Evolutionary conservation across 352 stramenopile genomes (phyloP).

Genomic region (Pilasporangium apinafurcum): DNA sequence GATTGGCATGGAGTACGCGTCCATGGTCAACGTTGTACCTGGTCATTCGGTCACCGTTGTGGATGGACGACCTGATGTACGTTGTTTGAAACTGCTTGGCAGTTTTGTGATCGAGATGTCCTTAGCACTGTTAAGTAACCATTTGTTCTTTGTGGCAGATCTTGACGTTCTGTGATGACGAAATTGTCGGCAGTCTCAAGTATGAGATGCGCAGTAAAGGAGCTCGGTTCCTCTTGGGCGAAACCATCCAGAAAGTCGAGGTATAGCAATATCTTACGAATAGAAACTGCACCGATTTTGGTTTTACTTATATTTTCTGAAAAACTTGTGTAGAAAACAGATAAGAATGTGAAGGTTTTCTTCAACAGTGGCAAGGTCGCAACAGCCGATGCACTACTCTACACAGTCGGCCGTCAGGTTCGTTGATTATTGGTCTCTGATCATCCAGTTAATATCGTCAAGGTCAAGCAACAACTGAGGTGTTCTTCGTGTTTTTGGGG

Average conservation of each 20-base stretch:
- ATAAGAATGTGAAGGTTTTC: slow-evolving; percentile 55
- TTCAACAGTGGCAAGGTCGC: slow-evolving; percentile 72
- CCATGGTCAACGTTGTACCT: slow-evolving; percentile 86
- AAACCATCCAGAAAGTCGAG: slow-evolving; percentile 72
- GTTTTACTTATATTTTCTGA: not conserved
- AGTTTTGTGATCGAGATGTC: not conserved
- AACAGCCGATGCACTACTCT: slow-evolving; percentile 69
- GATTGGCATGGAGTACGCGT: slow-evolving; percentile 90
- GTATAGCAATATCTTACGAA: slow-evolving; percentile 9
- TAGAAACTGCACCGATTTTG: not conserved
- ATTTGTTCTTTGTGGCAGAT: slow-evolving; percentile 26
- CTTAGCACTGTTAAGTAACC: not conserved
- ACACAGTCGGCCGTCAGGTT: slow-evolving; percentile 73
- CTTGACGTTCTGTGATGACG: slow-evolving; percentile 77
- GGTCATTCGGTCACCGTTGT: slow-evolving; percentile 85
- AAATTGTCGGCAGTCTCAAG: slow-evolving; percentile 84
- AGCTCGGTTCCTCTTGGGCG: slow-evolving; percentile 76
- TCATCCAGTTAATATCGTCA: not conserved
- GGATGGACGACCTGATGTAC: slow-evolving; percentile 62
- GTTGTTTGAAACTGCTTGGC: slow-evolving; percentile 8
- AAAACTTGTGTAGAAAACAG: slow-evolving; percentile 22
- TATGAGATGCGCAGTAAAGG: slow-evolving; percentile 89
- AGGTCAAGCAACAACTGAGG: no score
- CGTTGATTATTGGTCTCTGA: not conserved
- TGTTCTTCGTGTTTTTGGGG: no score